These are phyloP conservation scores for Tulasnella sp. DNA, from an alignment of 768 basidiomycete genomes.

Conservation along the genomic window DNA sequence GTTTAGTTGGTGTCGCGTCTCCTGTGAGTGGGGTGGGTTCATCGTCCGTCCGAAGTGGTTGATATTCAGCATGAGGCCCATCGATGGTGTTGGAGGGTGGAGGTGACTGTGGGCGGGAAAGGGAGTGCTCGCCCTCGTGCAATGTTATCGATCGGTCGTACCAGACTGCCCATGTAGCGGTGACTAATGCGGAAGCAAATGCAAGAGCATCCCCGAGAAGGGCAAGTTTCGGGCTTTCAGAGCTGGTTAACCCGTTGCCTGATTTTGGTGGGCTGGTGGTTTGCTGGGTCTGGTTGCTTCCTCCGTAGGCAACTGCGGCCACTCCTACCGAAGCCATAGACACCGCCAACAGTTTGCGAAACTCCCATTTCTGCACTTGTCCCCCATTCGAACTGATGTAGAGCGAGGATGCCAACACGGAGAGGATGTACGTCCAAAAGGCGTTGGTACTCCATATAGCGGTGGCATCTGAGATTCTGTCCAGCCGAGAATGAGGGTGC, in stretches of 20 bases:
- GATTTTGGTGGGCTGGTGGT: not conserved
- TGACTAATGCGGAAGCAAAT: conserved; percentile 64
- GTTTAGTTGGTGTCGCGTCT: not conserved
- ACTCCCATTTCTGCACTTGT: conserved; percentile 51
- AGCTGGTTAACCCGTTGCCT: not conserved
- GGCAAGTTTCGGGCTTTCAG: not conserved
- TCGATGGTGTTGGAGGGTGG: not conserved
- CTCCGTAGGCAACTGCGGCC: conserved; percentile 77
- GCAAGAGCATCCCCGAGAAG: conserved; percentile 66
- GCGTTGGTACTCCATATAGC: conserved; percentile 82
- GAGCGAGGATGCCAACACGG: conserved; percentile 43
- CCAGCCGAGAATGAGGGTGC: conserved; percentile 23
- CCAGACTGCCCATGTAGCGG: conserved; percentile 75
- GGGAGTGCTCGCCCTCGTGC: not conserved
- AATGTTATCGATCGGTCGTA: conserved; percentile 78
- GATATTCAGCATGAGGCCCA: not conserved
- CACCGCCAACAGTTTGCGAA: conserved; percentile 67
- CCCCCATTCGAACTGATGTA: conserved; percentile 32
- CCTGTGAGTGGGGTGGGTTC: not conserved
- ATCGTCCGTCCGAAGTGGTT: conserved; percentile 13
- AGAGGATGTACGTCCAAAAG: conserved; percentile 86
- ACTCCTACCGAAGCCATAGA: conserved; percentile 76
- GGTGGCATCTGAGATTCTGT: conserved; percentile 78
- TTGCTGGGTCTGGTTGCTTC: conserved; percentile 37
- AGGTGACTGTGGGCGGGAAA: not conserved